Evolutionary conservation across 192 early-diverging fungal species (phyloP).

Genomic region (Coemansia sp.): DNA sequence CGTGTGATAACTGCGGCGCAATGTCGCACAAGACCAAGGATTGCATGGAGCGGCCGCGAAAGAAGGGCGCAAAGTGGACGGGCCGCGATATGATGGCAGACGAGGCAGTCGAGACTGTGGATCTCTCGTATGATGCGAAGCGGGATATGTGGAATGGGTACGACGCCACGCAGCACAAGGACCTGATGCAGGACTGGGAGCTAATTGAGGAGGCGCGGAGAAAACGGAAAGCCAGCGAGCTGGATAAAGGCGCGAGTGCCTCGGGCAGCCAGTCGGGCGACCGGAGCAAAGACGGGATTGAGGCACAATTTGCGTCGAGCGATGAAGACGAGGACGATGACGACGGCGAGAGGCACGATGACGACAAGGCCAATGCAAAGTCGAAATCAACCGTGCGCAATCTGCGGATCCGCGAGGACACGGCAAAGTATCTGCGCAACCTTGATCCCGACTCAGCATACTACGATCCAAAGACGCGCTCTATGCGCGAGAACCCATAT

Average conservation of each 20-base stretch:
- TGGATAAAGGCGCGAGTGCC: constrained; percentile 53
- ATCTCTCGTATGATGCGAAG: constrained; percentile 91
- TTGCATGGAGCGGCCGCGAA: constrained; percentile 90
- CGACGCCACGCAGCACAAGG: constrained; percentile 80
- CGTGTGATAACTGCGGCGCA: constrained; percentile 99
- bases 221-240: constrained; percentile 71
- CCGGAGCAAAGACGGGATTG: constrained; percentile 5
- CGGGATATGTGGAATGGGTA: constrained; percentile 99
- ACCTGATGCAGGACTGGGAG: constrained; percentile 76
- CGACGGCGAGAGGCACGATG: constrained; percentile 59
- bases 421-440: constrained; percentile 97
- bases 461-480: constrained; percentile 99
- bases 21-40: constrained; percentile 90
- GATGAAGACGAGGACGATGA: constrained; percentile 86
- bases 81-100: constrained; percentile 79
- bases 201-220: constrained; percentile 80
- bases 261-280: not conserved
- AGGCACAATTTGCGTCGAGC: constrained; percentile 40
- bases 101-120: constrained; percentile 74
- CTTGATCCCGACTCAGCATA: constrained; percentile 91
- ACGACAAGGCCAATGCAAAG: constrained; percentile 77
- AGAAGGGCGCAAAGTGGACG: constrained; percentile 86
- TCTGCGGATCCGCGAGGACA: constrained; percentile 98
- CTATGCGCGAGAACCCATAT: constrained; percentile 97
- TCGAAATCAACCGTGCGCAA: constrained; percentile 93